Conservation (phyloP, 805 yeast genomes). For the Spathaspora passalidarum region DNA sequence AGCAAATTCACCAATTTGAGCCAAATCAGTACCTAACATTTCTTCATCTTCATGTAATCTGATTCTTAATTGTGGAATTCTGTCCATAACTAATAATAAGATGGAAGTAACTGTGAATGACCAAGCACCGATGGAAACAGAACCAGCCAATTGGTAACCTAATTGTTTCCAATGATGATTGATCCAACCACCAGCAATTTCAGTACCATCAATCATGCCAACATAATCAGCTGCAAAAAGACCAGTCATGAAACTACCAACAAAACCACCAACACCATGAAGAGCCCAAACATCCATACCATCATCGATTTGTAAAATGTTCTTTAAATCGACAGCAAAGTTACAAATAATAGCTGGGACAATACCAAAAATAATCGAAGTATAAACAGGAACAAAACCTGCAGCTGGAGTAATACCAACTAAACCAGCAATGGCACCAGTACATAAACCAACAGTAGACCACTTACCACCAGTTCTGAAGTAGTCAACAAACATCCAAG, state of each 20-base stretch:
- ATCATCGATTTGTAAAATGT: conserved; percentile 74
- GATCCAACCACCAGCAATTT: conserved; percentile 83
- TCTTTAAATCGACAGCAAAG: conserved; percentile 79
- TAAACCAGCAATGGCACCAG: conserved; percentile 90
- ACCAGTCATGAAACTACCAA: conserved; percentile 84
- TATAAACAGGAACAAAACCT: conserved; percentile 91
- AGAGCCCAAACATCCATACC: conserved; percentile 93
- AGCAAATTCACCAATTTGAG: conserved; percentile 89
- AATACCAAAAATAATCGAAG: conserved; percentile 80
- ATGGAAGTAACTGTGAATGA: conserved; percentile 70
- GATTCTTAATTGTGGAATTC: conserved; percentile 75
- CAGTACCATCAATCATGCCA: conserved; percentile 75
- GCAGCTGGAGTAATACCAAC: conserved; percentile 98
- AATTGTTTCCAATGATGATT: conserved; percentile 80
- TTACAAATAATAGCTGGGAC: conserved; percentile 77
- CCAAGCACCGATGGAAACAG: conserved; percentile 69
- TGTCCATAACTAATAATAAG: conserved; percentile 64
- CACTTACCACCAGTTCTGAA: conserved; percentile 83
- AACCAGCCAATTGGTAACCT: conserved; percentile 85
- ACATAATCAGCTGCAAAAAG: conserved; percentile 90
- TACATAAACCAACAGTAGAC: conserved; percentile 92
- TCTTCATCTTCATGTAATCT: conserved; percentile 87
- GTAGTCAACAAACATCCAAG: conserved; percentile 93
- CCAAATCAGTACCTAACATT: conserved; percentile 80
- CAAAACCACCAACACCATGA: conserved; percentile 91